Base-by-base conservation (phyloP, 2,329 filamentous ascomycete genomes). In the Fulvia fulva region DNA sequence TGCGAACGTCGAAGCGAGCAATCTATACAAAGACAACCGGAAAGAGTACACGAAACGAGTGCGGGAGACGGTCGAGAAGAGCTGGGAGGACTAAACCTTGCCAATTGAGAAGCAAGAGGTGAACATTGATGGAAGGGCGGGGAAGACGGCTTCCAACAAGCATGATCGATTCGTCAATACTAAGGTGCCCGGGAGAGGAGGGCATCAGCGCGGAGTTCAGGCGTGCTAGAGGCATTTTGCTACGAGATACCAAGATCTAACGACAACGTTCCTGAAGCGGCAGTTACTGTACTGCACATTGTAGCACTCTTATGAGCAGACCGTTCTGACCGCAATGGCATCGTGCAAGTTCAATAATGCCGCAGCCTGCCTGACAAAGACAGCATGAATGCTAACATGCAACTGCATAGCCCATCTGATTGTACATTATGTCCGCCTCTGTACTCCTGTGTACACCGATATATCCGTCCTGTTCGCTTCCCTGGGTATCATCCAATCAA, bases 31-130 rank as follows among this genome's bases (percentile, higher is more conserved):
- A 75, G 94, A 99, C 72, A 97, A 97, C 75, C 85, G 92, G 63
- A 91, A 92, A 74, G 94, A 99, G 72, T 99, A 99, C 72, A 90
- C 88, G 25, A 99, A 99, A 80, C 83, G 92, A 19, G 94, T 99
- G 45, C 83, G 91, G 50, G 94, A 97, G 79, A 97, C 93, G 0
- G 94, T 99, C 16, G 94, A 99, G 81, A 97, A 97, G 84, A 97
- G 93, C 79, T 99, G 94, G 94, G 94, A 97, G 64, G 93, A 97
- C 30, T 66, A 53, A 23, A 41, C n/a, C n/a, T n/a, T n/a, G n/a
- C n/a, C n/a, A n/a, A n/a, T n/a, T n/a, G n/a, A n/a, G n/a, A n/a
- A n/a, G n/a, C n/a, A n/a, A n/a, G n/a, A n/a, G n/a, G n/a, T n/a
- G n/a, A n/a, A n/a, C n/a, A n/a, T n/a, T n/a, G n/a, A n/a, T n/a